These are phyloP conservation scores for Cladosporium cucumerinum DNA, from an alignment of 2,329 filamentous ascomycete species.

Conservation along the genomic window DNA sequence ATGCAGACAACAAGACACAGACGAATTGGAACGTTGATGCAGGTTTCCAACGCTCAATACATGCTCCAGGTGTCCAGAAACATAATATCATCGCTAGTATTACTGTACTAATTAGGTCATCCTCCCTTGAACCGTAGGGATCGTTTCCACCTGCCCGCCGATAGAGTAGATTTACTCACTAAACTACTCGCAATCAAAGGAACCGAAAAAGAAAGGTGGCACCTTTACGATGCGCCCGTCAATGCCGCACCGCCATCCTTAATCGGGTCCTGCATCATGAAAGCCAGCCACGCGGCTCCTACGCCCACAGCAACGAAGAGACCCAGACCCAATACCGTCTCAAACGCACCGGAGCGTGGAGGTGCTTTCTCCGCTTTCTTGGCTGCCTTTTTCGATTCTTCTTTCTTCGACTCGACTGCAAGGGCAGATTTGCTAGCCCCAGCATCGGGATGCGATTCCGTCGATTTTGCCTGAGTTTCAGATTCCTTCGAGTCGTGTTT, in stretches of 20 bases:
- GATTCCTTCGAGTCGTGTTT: slow-evolving; percentile 10
- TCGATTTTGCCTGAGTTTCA: background rate
- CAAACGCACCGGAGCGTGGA: background rate
- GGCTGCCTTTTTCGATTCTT: background rate
- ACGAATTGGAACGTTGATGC: background rate
- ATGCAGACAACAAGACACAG: background rate
- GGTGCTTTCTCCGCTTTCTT: background rate
- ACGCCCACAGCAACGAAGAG: slow-evolving; percentile 10
- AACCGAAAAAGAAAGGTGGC: background rate
- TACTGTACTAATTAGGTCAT: slow-evolving; percentile 5
- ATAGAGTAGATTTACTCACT: background rate
- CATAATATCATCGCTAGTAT: background rate
- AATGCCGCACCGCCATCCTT: slow-evolving; percentile 16
- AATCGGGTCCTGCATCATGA: slow-evolving; percentile 15
- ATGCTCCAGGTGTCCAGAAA: background rate
- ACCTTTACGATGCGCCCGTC: background rate
- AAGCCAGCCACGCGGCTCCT: slow-evolving; percentile 13
- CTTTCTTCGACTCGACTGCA: background rate
- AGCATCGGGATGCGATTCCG: background rate
- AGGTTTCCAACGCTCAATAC: background rate
- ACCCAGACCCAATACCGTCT: slow-evolving; percentile 2
- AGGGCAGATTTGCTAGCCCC: background rate
- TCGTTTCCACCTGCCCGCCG: background rate
- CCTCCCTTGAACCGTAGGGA: background rate
- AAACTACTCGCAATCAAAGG: background rate